Evolutionary conservation across 768 basidiomycete species (phyloP), one percentile per base, ranked within the genome.

Genomic region (Lentinula sp.): DNA sequence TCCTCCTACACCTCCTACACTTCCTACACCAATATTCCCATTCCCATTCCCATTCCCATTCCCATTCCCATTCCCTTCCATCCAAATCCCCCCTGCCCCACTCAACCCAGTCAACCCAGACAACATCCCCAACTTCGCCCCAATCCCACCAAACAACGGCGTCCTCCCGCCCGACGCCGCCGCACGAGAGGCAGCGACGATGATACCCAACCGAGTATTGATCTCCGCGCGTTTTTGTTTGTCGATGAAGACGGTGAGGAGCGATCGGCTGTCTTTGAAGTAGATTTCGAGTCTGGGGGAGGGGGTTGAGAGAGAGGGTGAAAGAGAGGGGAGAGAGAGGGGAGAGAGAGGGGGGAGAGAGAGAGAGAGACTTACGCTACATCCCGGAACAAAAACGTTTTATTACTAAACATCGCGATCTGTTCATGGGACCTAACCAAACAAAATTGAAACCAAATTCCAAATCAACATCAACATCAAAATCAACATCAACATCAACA

Each of bases 221-320:
- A 85, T 77, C 11, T 83, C 81, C 40, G 83, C 81, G 50, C 91
- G 80, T 53, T 83, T 83, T 63, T 81, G 75, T 67, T 85, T 85
- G 62, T 86, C 85, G 21, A 86, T 73, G 71, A 97, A 95, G 2
- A 95, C 89, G 34, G 93, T 78, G 21, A 98, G 77, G 49, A 97
- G 76, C 15, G 92, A 95, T 6, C 92, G 85, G 65, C 92, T 93
- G 66, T 98, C 95, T 66, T 86, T 88, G 79, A 97, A 93, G 74
- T 95, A 96, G 9, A 98, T 80, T 70, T 98, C 95, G 15, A 97
- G 77, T 11, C 8, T 40, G 39, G 15, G 45, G 45, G 31, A 34
- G 57, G 42, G 62, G 2, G 34, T 11, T 54, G 23, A 28, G 5
- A 40, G 49, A 13, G 7, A 11, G 39, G 51, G 37, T n/a, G n/a